These are phyloP conservation scores for Elsinoe perseae DNA, from an alignment of 2,329 filamentous ascomycete species.

Conservation along the genomic window DNA sequence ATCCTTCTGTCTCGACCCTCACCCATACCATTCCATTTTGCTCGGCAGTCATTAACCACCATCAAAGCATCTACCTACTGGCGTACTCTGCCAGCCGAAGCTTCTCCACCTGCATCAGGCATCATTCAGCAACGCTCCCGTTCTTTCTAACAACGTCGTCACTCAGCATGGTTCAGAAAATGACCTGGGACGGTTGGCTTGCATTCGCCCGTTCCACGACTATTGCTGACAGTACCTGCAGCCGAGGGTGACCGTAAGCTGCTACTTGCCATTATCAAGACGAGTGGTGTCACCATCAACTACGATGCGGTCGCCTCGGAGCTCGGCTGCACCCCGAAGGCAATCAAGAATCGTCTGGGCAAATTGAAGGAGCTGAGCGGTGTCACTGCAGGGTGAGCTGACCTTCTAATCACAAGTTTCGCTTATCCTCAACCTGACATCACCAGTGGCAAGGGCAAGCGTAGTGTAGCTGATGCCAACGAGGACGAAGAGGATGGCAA, in stretches of 20 bases:
- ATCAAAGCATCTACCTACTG: no score
- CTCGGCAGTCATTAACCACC: no score
- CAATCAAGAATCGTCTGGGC: conserved; percentile 13
- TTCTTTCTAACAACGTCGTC: no score
- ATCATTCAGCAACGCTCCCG: neutral
- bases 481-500: neutral
- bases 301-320: conserved; percentile 10
- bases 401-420: neutral
- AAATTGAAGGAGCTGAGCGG: conserved; percentile 11
- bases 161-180: conserved; percentile 11
- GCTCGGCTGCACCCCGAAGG: conserved; percentile 4
- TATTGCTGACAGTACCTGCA: neutral
- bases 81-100: no score
- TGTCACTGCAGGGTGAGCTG: neutral
- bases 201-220: no score
- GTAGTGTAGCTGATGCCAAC: neutral
- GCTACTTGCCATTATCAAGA: conserved; percentile 15
- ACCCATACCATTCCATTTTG: no score
- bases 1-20: no score
- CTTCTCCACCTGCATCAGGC: no score
- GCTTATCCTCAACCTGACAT: neutral
- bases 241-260: conserved; percentile 17
- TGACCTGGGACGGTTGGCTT: conserved; percentile 17
- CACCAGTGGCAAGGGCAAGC: neutral
- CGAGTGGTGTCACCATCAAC: conserved; percentile 7